Evolutionary conservation across 2,329 filamentous ascomycete genomes (phyloP), one percentile per base, ranked within the genome.

Genomic region (Neopestalotiopsis sp.): DNA sequence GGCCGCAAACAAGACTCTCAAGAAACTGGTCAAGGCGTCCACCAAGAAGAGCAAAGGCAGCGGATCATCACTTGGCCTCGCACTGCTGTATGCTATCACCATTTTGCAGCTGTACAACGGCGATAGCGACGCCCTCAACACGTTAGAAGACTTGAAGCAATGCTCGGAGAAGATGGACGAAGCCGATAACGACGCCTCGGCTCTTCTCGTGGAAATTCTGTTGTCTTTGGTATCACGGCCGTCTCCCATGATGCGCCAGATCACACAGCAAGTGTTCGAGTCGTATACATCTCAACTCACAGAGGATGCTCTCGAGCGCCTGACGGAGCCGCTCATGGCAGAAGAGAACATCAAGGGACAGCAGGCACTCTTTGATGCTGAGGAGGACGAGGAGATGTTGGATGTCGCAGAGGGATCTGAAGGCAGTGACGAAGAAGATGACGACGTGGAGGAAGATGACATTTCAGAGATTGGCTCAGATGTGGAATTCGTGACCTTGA

Each of bases 41-140:
- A 74, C 67, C 57, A 78, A 72, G 70, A 77, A 65, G 74, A 77
- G 28, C 72, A 81, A 70, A 70, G 75, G 84, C 78, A 68, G 80
- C 79, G 70, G 84, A 84, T 17, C 89, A 90, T 77, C 73, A 14
- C 71, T 74, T 70, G 92, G 93, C 0, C 87, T 98, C 69, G 91
- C 92, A 24, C 86, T 98, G 45, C 87, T 98, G 1, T 94, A 97
- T 78, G 91, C 94, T 0, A 87, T 98, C 66, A 92, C 94, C 0
- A 88, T 98, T 14, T 86, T 98, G 67, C 94, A 98, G 79, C 87
- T 97, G 9, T 97, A 97, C 82, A 95, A 95, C 75, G 93, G 94
- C 30, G 94, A 97, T 69, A 86, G 92, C 0, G 96, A 98, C 76
- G 93, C 94, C 0, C 88, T 97, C 28, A 90, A 92, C 63, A 91